Conservation (phyloP, 768 basidiomycete species). For the Polyporus arcularius region DNA sequence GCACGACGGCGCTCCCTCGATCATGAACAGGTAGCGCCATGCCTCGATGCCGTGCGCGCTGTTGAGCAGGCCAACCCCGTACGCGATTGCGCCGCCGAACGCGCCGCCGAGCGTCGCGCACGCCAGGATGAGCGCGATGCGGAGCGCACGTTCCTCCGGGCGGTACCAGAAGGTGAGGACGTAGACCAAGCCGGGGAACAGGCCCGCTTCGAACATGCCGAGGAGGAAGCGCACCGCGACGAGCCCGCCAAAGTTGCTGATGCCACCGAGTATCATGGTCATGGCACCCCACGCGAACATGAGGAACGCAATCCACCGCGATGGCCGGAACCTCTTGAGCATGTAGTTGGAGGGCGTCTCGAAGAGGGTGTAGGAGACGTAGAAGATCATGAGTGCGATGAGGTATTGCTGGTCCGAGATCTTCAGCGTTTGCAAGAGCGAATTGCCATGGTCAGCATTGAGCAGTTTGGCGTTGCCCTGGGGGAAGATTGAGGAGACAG, state of each 20-base stretch:
- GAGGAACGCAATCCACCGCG: constrained; percentile 41
- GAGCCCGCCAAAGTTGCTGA: constrained; percentile 40
- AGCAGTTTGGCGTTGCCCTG: constrained; percentile 37
- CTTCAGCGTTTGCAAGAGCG: constrained; percentile 30
- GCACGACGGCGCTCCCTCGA: constrained; percentile 50
- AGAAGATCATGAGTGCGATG: constrained; percentile 40
- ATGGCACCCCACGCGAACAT: constrained; percentile 42
- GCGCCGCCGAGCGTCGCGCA: constrained; percentile 32
- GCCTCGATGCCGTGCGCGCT: constrained; percentile 25
- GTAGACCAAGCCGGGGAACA: constrained; percentile 45
- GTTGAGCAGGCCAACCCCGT: constrained; percentile 33
- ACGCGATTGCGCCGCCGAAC: constrained; percentile 36
- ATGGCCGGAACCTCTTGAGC: constrained; percentile 39
- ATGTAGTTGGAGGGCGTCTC: constrained; percentile 43
- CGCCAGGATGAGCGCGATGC: constrained; percentile 33
- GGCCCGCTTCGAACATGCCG: constrained; percentile 43
- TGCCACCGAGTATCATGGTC: constrained; percentile 39
- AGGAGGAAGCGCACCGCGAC: constrained; percentile 40
- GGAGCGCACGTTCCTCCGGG: constrained; percentile 31
- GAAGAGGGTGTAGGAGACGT: constrained; percentile 41
- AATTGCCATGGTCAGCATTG: constrained; percentile 34
- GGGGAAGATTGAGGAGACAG: no score
- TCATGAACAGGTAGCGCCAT: constrained; percentile 41
- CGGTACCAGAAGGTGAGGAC: constrained; percentile 49
- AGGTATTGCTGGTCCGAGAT: constrained; percentile 36